phyloP scores from a whole-genome alignment of 2,329 filamentous ascomycete genomes.

The Penicillium paneum region DNA sequence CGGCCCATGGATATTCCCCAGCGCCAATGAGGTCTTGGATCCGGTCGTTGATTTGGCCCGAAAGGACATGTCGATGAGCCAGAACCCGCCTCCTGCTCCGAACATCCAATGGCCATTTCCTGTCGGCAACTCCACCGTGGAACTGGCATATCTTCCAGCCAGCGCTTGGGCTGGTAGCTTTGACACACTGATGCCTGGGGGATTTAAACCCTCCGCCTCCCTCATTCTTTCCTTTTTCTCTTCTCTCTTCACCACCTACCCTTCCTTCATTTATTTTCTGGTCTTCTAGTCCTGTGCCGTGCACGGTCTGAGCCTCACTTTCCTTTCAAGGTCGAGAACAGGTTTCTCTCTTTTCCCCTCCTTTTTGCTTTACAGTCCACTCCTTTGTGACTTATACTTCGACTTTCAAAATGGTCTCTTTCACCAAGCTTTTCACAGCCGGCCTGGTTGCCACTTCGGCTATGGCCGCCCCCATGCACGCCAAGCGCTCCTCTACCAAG shows the following conservation, averaged over 20 bases:
- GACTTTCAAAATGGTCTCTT: slow-evolving; percentile 37
- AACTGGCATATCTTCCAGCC: slow-evolving; percentile 4
- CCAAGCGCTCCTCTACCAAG: slow-evolving; percentile 26
- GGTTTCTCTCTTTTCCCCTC: slow-evolving; percentile 23
- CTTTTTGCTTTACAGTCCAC: slow-evolving; percentile 7
- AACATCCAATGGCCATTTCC: not conserved
- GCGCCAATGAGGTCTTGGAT: slow-evolving; percentile 1
- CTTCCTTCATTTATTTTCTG: slow-evolving; percentile 14
- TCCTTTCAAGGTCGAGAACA: slow-evolving; percentile 26
- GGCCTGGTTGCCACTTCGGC: slow-evolving; percentile 35
- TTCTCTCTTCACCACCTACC: slow-evolving; percentile 6
- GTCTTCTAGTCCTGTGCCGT: slow-evolving; percentile 31
- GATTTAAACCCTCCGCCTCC: slow-evolving; percentile 9
- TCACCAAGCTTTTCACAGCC: slow-evolving; percentile 33
- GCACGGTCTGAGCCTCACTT: slow-evolving; percentile 30
- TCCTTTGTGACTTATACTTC: slow-evolving; percentile 3
- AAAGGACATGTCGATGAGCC: slow-evolving; percentile 1
- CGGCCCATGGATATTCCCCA: not conserved
- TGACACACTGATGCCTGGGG: slow-evolving; percentile 4
- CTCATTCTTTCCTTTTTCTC: slow-evolving; percentile 3
- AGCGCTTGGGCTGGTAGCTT: slow-evolving; percentile 5
- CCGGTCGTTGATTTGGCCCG: not conserved
- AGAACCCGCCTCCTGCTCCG: not conserved
- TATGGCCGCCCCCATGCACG: slow-evolving; percentile 32
- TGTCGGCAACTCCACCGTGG: slow-evolving; percentile 2